Conservation (phyloP, 208 protist genomes). For the Trypanosoma avium region DNA sequence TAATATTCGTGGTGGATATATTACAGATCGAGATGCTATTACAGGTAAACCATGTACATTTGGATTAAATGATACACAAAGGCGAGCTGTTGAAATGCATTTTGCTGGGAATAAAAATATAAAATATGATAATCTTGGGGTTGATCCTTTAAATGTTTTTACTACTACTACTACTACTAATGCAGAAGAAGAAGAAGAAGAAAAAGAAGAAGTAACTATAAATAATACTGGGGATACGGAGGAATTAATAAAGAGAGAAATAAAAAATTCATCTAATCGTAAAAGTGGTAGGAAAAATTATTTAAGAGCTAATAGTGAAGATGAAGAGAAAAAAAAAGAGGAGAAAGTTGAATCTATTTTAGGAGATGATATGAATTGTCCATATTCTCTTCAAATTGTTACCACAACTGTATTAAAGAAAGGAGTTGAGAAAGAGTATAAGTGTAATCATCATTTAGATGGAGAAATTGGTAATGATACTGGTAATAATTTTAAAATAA, state of each 20-base stretch:
- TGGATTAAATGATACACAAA: constrained; percentile 24
- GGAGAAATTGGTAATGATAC: background rate
- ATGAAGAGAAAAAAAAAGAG: background rate
- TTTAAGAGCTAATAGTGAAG: background rate
- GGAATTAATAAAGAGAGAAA: no score
- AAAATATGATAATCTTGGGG: no score
- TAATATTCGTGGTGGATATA: constrained; percentile 36
- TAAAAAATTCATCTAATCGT: no score
- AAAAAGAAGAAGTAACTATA: no score
- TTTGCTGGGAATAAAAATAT: background rate
- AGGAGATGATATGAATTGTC: background rate
- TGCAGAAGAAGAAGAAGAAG: no score
- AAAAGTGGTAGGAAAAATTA: background rate
- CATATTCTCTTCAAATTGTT: constrained; percentile 26
- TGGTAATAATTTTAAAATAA: no score
- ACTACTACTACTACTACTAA: background rate
- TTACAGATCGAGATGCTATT: constrained; percentile 30
- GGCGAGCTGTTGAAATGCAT: constrained; percentile 12
- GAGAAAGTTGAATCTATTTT: background rate
- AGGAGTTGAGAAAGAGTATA: background rate
- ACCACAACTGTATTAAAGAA: background rate
- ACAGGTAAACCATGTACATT: constrained; percentile 49
- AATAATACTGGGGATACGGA: no score
- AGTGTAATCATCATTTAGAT: background rate
- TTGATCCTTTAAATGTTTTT: no score